phyloP scores from a whole-genome alignment of 163 green algal species.

The Volvox carteri region DNA sequence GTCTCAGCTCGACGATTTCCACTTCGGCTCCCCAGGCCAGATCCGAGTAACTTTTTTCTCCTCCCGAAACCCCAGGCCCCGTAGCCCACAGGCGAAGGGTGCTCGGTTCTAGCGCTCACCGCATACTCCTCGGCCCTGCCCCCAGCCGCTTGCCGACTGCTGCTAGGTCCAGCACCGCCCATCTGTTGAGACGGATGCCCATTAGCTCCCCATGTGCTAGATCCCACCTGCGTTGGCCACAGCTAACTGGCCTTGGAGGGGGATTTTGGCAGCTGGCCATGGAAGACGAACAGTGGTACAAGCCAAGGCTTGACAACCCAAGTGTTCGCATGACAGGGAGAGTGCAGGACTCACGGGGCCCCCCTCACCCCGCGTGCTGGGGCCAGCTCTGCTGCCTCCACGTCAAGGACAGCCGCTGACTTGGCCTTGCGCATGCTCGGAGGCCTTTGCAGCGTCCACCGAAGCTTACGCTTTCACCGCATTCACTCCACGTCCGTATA shows the following conservation, averaged over 20 bases:
- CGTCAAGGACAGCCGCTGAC: neutral
- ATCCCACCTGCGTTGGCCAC: neutral
- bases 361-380: neutral
- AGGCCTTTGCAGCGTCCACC: too few relatives aligned
- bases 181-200: neutral
- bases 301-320: neutral
- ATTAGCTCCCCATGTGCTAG: neutral
- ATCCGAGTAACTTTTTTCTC: too few relatives aligned
- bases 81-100: neutral
- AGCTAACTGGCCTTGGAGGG: neutral
- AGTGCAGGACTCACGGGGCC: neutral
- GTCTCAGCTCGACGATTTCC: too few relatives aligned
- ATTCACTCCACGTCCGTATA: too few relatives aligned
- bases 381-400: slow-evolving; percentile 9
- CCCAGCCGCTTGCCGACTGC: neutral
- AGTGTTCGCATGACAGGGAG: neutral
- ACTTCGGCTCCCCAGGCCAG: too few relatives aligned
- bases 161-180: neutral
- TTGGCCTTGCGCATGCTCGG: slow-evolving; percentile 27
- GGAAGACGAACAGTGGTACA: slow-evolving; percentile 2
- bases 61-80: neutral
- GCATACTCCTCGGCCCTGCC: neutral
- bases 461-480: too few relatives aligned
- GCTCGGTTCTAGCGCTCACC: too few relatives aligned
- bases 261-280: neutral